Conservation (phyloP, 139 green algal genomes). For the Nannochloris sp. region DNA sequence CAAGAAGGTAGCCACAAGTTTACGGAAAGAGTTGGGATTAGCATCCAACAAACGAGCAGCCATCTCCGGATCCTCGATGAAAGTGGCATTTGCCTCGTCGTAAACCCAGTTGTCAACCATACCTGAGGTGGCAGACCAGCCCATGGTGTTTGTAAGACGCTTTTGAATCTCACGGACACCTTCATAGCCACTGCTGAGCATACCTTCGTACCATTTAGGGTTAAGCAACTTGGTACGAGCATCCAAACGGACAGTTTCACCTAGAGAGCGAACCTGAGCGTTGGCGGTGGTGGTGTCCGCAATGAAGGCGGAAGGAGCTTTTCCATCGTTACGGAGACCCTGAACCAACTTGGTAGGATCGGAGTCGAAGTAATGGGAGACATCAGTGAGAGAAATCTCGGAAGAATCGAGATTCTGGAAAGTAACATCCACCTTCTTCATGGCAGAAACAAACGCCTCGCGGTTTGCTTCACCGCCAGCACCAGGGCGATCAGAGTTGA, state of each 20-base stretch:
- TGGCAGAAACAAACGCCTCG: slow-evolving; percentile 88
- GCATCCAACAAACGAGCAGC: slow-evolving; percentile 88
- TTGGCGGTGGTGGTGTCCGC: slow-evolving; percentile 99
- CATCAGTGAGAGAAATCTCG: slow-evolving; percentile 93
- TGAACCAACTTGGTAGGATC: slow-evolving; percentile 99
- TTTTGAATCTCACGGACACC: slow-evolving; percentile 99
- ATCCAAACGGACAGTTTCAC: slow-evolving; percentile 93
- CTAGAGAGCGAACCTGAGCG: slow-evolving; percentile 86
- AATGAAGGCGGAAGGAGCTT: slow-evolving; percentile 85
- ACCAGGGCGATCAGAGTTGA: slow-evolving; percentile 93
- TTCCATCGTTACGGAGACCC: slow-evolving; percentile 80
- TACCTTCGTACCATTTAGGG: slow-evolving; percentile 99
- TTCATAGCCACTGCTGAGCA: slow-evolving; percentile 93
- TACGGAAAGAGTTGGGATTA: slow-evolving; percentile 95
- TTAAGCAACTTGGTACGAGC: slow-evolving; percentile 99
- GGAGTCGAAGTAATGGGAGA: slow-evolving; percentile 96
- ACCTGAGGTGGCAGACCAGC: slow-evolving; percentile 91
- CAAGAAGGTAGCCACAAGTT: slow-evolving; percentile 93
- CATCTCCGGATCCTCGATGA: slow-evolving; percentile 78
- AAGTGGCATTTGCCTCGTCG: slow-evolving; percentile 90
- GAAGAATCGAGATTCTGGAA: slow-evolving; percentile 98
- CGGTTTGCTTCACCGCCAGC: slow-evolving; percentile 79
- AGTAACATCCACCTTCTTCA: slow-evolving; percentile 97
- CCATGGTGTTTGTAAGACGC: slow-evolving; percentile 99
- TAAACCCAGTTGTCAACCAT: slow-evolving; percentile 99